Evolutionary conservation across 2,329 filamentous ascomycete genomes (phyloP), one percentile per base, ranked within the genome.

Genomic region (Nemania sp.): DNA sequence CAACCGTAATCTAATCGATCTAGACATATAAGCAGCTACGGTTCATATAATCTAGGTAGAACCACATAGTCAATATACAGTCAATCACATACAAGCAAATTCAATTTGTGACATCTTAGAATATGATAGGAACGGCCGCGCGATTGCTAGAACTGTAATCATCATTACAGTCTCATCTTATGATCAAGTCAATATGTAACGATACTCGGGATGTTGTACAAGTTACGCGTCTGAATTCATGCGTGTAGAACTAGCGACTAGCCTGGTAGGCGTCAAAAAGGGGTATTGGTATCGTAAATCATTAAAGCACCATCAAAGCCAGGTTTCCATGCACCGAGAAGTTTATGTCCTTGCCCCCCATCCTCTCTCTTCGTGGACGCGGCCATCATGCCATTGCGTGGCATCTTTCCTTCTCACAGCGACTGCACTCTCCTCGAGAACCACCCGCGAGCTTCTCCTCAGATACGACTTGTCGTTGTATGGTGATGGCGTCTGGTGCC

Each of bases 1-100:
- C 64, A 88, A 87, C 19, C 74, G 79, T 44, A 82, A 84, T 64
- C 69, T 84, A 17, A 75, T 84, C 66, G 80, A 83, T 54, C 74
- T 82, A 43, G 76, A 76, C 14, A 23, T 58, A 37, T 57, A 24
- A 58, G 14, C 26, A 26, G 23, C 12, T 22, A 12, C 3, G 22
- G 5, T 40, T 15, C 2, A 28, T 40, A n/a, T n/a, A 8, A 14
- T 9, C 19, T 11, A 28, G 1, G 5, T 31, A 15, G 11, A 26
- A 15, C 9, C 6, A 28, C 6, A 6, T 28, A 11, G 28, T 31
- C 15, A 15, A n/a, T 9, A 22, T 26, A 4, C 4, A 23, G n/a
- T n/a, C n/a, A n/a, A n/a, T n/a, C n/a, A n/a, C n/a, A n/a, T n/a
- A n/a, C n/a, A n/a, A n/a, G n/a, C n/a, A n/a, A n/a, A n/a, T n/a